Percentiles rank a stretch among this genome's conserved stretches.
These are phyloP conservation scores for Musa troglodytarum DNA, from an alignment of 176 grass and related monocot species.

Conservation along the genomic window DNA sequence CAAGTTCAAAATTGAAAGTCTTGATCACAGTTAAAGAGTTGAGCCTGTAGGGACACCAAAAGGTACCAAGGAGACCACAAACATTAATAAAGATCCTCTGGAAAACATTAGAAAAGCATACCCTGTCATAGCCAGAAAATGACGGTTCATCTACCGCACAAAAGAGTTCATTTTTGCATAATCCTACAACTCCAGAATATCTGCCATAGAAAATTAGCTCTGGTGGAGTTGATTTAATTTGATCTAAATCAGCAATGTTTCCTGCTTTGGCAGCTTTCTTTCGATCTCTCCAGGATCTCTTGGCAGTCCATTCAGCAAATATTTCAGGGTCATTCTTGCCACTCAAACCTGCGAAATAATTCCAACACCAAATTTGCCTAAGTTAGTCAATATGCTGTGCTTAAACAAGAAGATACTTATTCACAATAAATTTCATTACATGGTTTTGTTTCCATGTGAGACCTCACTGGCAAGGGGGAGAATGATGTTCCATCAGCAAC, in stretches of 20 bases:
- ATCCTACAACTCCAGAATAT: slow-evolving; percentile 75
- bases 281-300: slow-evolving; percentile 71
- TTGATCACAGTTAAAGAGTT: neutral
- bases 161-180: slow-evolving; percentile 49
- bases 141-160: slow-evolving; percentile 24
- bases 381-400: slow-evolving; percentile 5
- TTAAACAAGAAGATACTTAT: neutral
- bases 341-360: slow-evolving; percentile 26
- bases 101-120: slow-evolving; percentile 20
- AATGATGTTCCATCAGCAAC: slow-evolving; percentile 84
- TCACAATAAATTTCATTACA: neutral
- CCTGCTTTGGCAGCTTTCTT: slow-evolving; percentile 44
- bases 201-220: slow-evolving; percentile 94
- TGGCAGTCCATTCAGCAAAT: slow-evolving; percentile 63
- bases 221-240: slow-evolving; percentile 36
- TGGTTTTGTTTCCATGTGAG: slow-evolving; percentile 3
- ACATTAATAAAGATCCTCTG: neutral
- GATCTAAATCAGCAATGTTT: slow-evolving; percentile 26
- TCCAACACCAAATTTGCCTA: neutral
- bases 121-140: slow-evolving; percentile 84
- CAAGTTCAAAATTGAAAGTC: too few relatives aligned
- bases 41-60: neutral
- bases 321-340: slow-evolving; percentile 26
- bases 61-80: neutral
- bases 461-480: slow-evolving; percentile 55